phyloP scores from a whole-genome alignment of 1,139 yeast species.

The Candida dubliniensis region DNA sequence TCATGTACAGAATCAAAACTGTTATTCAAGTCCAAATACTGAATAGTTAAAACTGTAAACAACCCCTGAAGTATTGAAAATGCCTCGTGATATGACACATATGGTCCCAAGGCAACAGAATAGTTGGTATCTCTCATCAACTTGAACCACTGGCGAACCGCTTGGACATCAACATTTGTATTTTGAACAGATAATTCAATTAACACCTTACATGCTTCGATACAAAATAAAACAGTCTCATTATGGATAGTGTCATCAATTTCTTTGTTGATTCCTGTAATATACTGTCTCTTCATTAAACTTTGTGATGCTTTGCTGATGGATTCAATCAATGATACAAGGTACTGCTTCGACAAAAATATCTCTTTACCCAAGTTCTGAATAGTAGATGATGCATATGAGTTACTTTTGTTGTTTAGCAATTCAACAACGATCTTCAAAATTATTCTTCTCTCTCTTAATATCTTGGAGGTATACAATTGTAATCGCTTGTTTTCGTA shows the following conservation, averaged over 20 bases:
- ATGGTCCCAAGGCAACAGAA: conserved; percentile 29
- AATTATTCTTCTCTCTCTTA: conserved; percentile 49
- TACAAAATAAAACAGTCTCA: conserved; percentile 38
- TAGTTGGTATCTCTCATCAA: conserved; percentile 47
- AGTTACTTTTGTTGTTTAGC: conserved; percentile 36
- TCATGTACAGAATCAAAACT: conserved; percentile 36
- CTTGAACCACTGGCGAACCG: conserved; percentile 56
- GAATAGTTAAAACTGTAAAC: conserved; percentile 48
- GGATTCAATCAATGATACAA: conserved; percentile 22
- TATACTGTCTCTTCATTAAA: conserved; percentile 12
- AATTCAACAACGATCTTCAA: conserved; percentile 41
- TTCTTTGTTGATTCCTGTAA: conserved; percentile 19
- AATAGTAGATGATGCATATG: conserved; percentile 27
- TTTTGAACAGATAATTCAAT: conserved; percentile 39
- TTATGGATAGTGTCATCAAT: conserved; percentile 27
- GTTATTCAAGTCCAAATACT: conserved; percentile 55
- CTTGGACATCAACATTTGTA: conserved; percentile 28
- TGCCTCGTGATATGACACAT: conserved; percentile 32
- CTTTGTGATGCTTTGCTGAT: conserved; percentile 7
- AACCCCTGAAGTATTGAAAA: conserved; percentile 47
- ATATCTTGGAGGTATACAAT: conserved; percentile 34
- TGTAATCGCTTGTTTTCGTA: conserved; percentile 30
- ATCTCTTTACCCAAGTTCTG: conserved; percentile 44
- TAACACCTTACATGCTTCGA: conserved; percentile 46
- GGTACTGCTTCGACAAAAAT: conserved; percentile 29